Evolutionary conservation across 2,329 filamentous ascomycete species (phyloP), one percentile per base, ranked within the genome.

Genomic region (Claviceps arundinis): DNA sequence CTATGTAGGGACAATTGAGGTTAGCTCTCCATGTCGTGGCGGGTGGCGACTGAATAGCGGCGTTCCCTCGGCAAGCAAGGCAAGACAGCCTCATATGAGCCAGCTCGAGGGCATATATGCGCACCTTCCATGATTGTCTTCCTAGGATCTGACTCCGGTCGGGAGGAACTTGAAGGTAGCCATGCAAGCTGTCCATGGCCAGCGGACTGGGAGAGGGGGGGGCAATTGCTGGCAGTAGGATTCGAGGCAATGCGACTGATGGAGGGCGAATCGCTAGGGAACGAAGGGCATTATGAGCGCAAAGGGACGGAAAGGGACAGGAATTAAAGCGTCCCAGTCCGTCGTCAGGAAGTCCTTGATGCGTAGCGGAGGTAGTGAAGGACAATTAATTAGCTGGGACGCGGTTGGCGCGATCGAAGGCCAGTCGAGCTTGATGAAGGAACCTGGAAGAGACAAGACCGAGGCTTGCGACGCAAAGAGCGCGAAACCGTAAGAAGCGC

Each of bases 71-170:
- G 24, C 9, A 9, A 45, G 22, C 43, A 45, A 34, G 43, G 24
- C 24, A 46, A 46, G 24, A 46, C 22, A 46, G 16, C 34, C 26
- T 26, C 9, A 19, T 16, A 26, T 40, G n/a, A 42, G 30, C 17
- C 44, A 37, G 38, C 24, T 8, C 37, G 42, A 50, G 37, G 37
- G 26, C n/a, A 55, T 47, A 37, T 26, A n/a, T 50, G 41, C 68
- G 50, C 59, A 77, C 75, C 71, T 78, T 78, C 75, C 75, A 78
- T 47, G 71, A 58, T 48, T 73, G 69, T 56, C 73, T 67, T 44
- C 73, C 73, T 49, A 78, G 68, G 44, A 78, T 73, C 55, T 73
- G 72, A 51, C 68, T 69, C 48, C 74, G 66, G 51, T 78, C 75
- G 38, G 75, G 75, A 44, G 75, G 75, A 41, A 74, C 69, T 60